Evolutionary conservation across 2,329 filamentous ascomycete genomes (phyloP).

Genomic region (Nothophaeocryptopus gaeumannii): DNA sequence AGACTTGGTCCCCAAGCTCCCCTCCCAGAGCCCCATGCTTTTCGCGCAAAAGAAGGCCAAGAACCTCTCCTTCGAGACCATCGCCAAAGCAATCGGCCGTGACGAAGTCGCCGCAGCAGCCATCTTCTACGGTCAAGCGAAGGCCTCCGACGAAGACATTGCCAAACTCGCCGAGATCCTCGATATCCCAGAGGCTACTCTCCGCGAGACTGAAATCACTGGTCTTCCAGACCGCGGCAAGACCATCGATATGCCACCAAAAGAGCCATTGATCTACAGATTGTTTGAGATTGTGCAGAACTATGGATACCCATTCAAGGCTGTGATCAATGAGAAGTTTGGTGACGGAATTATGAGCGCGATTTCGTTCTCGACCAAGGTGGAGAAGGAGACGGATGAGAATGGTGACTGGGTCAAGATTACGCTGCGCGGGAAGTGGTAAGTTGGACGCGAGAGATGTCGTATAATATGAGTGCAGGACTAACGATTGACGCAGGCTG

Average conservation of each 20-base stretch:
- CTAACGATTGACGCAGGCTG: constrained; percentile 38
- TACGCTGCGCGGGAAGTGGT: constrained; percentile 81
- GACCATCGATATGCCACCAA: constrained; percentile 77
- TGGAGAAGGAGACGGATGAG: constrained; percentile 79
- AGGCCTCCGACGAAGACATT: constrained; percentile 68
- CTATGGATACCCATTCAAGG: constrained; percentile 95
- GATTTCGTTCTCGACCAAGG: constrained; percentile 83
- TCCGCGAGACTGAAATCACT: constrained; percentile 60
- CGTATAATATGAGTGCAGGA: neutral
- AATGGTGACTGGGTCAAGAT: constrained; percentile 84
- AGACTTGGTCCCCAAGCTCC: constrained; percentile 66
- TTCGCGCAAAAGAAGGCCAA: constrained; percentile 77
- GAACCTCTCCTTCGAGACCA: constrained; percentile 73
- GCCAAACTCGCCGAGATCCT: constrained; percentile 65
- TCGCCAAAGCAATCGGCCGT: constrained; percentile 70
- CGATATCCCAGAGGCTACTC: constrained; percentile 54
- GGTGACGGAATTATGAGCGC: constrained; percentile 88
- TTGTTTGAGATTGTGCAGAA: constrained; percentile 95
- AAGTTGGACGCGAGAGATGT: constrained; percentile 32
- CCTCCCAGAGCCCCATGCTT: constrained; percentile 67
- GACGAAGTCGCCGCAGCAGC: constrained; percentile 83
- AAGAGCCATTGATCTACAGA: constrained; percentile 83
- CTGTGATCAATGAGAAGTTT: constrained; percentile 87
- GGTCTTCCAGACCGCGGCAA: constrained; percentile 79
- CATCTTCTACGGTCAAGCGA: constrained; percentile 85